A percentile compares a stretch with the other conserved stretches of the same genome.
Evolutionary conservation across 1,284 basidiomycete genomes (phyloP).

Genomic region (Meira nashicola): DNA sequence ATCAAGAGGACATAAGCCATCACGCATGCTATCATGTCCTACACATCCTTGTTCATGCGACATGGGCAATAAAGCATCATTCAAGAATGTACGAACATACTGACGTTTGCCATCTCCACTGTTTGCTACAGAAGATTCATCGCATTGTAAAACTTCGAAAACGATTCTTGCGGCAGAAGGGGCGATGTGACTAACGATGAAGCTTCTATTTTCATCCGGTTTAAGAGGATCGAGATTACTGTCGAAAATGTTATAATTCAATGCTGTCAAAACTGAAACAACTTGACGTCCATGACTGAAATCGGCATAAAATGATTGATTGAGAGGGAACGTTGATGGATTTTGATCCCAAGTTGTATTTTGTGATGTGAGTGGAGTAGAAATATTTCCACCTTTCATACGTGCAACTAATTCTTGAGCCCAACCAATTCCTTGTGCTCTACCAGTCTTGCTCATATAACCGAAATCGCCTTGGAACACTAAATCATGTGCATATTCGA

Average conservation of each 20-base stretch:
- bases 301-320: constrained; percentile 44
- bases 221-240: constrained; percentile 24
- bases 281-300: constrained; percentile 47
- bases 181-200: constrained; percentile 32
- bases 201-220: constrained; percentile 13
- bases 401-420: constrained; percentile 55
- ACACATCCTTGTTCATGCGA: constrained; percentile 13
- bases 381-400: constrained; percentile 27
- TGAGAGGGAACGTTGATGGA: constrained; percentile 37
- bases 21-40: constrained; percentile 1
- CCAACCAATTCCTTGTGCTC: constrained; percentile 77
- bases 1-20: constrained; percentile 35
- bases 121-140: not conserved
- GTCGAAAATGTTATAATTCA: constrained; percentile 36
- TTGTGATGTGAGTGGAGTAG: constrained; percentile 33
- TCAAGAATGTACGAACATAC: constrained; percentile 74
- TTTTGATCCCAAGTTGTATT: constrained; percentile 39
- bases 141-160: constrained; percentile 21
- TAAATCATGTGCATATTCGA: constrained; percentile 61
- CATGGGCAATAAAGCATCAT: constrained; percentile 75
- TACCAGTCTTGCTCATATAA: constrained; percentile 71
- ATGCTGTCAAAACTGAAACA: constrained; percentile 37
- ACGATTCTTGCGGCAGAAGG: constrained; percentile 37
- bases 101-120: constrained; percentile 44
- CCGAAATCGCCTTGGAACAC: constrained; percentile 59